phyloP scores from a whole-genome alignment of 352 stramenopile genomes.

The Phytophthora citrophthora region DNA sequence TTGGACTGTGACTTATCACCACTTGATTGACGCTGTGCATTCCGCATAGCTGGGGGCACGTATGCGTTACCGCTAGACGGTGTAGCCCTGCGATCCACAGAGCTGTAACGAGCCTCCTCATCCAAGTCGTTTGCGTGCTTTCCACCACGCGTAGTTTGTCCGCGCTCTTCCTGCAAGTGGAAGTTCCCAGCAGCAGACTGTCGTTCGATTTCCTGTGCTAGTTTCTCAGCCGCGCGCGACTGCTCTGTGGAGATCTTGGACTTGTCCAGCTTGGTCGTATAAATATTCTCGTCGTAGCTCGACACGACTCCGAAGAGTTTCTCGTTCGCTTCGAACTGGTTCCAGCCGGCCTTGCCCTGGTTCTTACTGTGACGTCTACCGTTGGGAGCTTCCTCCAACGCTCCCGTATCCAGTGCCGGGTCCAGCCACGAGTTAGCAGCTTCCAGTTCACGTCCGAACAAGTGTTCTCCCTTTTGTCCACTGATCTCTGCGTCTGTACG shows the following conservation, averaged over 20 bases:
- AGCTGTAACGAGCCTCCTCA: slow-evolving; percentile 97
- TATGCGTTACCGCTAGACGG: slow-evolving; percentile 50
- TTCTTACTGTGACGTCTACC: slow-evolving; percentile 37
- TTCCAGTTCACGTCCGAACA: slow-evolving; percentile 74
- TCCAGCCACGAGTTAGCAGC: slow-evolving; percentile 82
- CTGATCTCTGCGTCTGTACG: slow-evolving; percentile 94
- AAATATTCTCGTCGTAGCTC: slow-evolving; percentile 97
- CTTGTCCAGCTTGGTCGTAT: slow-evolving; percentile 97
- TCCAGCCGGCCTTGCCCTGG: slow-evolving; percentile 74
- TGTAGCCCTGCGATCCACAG: slow-evolving; percentile 72
- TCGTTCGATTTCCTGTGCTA: slow-evolving; percentile 96
- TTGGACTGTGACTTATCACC: slow-evolving; percentile 34
- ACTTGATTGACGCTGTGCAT: slow-evolving; percentile 48
- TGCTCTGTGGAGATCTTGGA: slow-evolving; percentile 90
- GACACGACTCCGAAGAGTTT: slow-evolving; percentile 96
- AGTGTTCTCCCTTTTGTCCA: slow-evolving; percentile 62
- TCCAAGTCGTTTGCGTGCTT: slow-evolving; percentile 72
- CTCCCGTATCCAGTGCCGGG: slow-evolving; percentile 74
- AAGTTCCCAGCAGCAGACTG: slow-evolving; percentile 90
- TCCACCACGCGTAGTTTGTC: slow-evolving; percentile 41
- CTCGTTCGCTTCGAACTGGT: slow-evolving; percentile 98
- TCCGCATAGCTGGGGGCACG: slow-evolving; percentile 71
- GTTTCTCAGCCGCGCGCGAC: slow-evolving; percentile 88
- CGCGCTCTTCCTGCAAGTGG: slow-evolving; percentile 96
- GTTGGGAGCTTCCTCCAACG: slow-evolving; percentile 58